phyloP scores from a whole-genome alignment of 192 early-diverging fungal species.

The Gigaspora rosea region DNA sequence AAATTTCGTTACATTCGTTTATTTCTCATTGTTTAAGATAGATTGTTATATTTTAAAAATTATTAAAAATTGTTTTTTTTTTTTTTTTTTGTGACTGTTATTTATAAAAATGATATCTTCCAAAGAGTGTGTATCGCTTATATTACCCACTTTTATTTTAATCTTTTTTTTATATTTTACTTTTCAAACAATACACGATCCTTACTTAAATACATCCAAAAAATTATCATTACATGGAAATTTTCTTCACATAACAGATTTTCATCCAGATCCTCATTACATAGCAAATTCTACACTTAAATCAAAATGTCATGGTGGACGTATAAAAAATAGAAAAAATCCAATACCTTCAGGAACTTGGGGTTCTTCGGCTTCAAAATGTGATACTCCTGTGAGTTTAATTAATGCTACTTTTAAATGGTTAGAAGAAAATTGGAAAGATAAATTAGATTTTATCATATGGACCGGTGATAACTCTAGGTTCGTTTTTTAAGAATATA shows the following conservation, averaged over 20 bases:
- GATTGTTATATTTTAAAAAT: no score
- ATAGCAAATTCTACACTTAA: slow-evolving; percentile 54
- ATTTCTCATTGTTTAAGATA: no score
- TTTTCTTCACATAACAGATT: slow-evolving; percentile 76
- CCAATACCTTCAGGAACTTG: slow-evolving; percentile 53
- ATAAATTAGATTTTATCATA: slow-evolving; percentile 67
- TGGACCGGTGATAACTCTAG: slow-evolving; percentile 80
- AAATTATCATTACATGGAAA: slow-evolving; percentile 44
- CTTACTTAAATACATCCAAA: no score
- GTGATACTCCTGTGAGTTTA: slow-evolving; percentile 63
- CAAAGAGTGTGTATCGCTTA: no score
- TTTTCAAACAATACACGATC: no score
- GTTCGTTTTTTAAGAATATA: slow-evolving; percentile 43
- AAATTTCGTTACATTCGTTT: no score
- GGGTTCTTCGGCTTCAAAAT: slow-evolving; percentile 60
- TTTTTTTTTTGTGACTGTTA: no score
- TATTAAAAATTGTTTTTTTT: no score
- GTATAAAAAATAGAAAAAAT: slow-evolving; percentile 28
- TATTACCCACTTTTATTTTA: no score
- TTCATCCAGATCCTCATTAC: slow-evolving; percentile 71
- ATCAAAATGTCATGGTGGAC: slow-evolving; percentile 61
- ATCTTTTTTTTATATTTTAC: no score
- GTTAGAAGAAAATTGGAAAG: slow-evolving; percentile 52
- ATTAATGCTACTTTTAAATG: slow-evolving; percentile 63
- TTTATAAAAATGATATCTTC: no score